Evolutionary conservation across 2,329 filamentous ascomycete genomes (phyloP), one percentile per base, ranked within the genome.

Genomic region (Dothistroma pini): DNA sequence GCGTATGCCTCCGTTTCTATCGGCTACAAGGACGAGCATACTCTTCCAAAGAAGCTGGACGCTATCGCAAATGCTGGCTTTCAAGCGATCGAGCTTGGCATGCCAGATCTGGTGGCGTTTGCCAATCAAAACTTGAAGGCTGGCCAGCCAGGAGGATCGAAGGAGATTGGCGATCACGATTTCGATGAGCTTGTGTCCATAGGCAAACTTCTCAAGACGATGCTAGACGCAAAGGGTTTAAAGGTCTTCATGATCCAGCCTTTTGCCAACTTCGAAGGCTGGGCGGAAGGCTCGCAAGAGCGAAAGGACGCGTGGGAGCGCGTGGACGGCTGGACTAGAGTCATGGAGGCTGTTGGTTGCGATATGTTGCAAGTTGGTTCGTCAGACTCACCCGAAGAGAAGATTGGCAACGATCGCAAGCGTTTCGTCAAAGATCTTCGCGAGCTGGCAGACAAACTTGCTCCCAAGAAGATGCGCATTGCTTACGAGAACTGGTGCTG

Each of bases 401-500:
- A 80, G 21, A 85, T 89, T 59, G 79, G 79, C 0, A 76, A 74
- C 0, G 78, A 82, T 6, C 75, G 80, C 6, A 76, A 78, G 0
- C 76, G 79, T 9, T 79, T 89, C 21, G 83, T 88, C 0, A 69
- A 74, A 0, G 88, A 92, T 66, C 79, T 93, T 0, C 80, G 80
- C 1, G 80, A 86, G 59, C 77, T 93, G 7, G 86, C 84, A 1
- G 86, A 89, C 58, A 75, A 89, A 56, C 79, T 89, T 1, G 82
- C 81, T 0, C 71, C 79, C 22, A 80, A 84, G 52, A 80, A 80
- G 0, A 84, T 86, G 71, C 80, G 83, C 7, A 76, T 93, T 19
- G 88, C 89, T 0, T 93, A 92, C 67, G 89, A 93, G 75, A 91
- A 92, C 70, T 92, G 89, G 88, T 91, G 89, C 75, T 93, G 89